phyloP scores from a whole-genome alignment of 1,139 yeast species.

The Blastobotrys arbuscula region DNA sequence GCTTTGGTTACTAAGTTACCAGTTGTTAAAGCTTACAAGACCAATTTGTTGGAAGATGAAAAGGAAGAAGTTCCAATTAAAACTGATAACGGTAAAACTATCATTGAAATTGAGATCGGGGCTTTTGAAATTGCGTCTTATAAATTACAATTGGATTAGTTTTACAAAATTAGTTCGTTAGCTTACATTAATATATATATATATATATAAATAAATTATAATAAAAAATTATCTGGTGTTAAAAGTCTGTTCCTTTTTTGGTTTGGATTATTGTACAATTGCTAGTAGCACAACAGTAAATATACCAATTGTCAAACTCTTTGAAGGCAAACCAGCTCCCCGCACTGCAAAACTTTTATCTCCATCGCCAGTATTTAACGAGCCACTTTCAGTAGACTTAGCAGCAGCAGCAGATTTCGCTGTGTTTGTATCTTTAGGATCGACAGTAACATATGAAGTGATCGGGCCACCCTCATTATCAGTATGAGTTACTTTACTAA shows the following conservation, averaged over 20 bases:
- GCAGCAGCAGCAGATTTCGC: not conserved
- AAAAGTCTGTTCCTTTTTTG: not conserved
- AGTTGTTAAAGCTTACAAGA: conserved; percentile 46
- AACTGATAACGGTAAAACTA: conserved; percentile 25
- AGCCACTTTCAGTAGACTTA: not conserved
- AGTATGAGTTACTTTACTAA: not conserved
- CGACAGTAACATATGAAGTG: conserved; percentile 4
- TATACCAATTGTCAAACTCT: not conserved
- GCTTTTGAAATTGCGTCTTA: conserved; percentile 73
- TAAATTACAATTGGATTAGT: conserved; percentile 20
- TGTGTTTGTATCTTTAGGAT: not conserved
- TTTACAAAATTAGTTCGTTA: not conserved
- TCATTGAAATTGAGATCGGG: conserved; percentile 46
- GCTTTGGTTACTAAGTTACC: conserved; percentile 35
- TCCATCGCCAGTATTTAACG: not conserved
- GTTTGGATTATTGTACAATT: not conserved
- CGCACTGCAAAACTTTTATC: not conserved
- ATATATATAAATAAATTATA: too few relatives aligned
- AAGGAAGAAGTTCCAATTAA: conserved; percentile 36
- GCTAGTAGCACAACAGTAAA: not conserved
- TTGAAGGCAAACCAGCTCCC: not conserved
- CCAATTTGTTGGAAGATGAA: conserved; percentile 70
- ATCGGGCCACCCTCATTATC: conserved; percentile 1
- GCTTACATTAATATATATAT: not conserved
- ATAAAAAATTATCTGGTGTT: not conserved